Evolutionary conservation across 495 filamentous ascomycete genomes (phyloP), one percentile per base, ranked within the genome.

Genomic region (Penicillium canescens): DNA sequence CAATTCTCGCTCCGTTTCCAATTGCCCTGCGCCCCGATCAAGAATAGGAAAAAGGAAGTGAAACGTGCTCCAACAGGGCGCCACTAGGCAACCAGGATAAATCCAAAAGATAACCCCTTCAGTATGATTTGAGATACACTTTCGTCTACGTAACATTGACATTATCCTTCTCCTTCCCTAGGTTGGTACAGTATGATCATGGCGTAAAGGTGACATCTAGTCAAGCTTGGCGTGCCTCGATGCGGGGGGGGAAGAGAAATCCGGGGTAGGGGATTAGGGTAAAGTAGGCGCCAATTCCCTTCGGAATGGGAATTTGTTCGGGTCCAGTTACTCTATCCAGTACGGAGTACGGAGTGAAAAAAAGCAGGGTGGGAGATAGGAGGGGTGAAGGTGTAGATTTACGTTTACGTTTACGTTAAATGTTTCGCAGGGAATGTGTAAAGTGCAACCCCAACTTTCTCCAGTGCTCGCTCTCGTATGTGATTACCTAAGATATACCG

Each of bases 191-290:
- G 36, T 21, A 42, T 41, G 23, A 49, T 20, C 33, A n/a, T 39
- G 38, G 36, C 21, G n/a, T 39, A 24, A 49, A 38, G 55, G 62
- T 65, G 42, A 62, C 62, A 61, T 60, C 56, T 49, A 3, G 43
- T 47, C 41, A 24, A 44, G 46, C 60, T 63, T 63, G 57, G 61
- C 57, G 55, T 41, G 44, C 46, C 59, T 61, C 39, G 37, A 53
- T 57, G 63, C 54, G 60, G 56, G 60, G 60, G 63, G 31, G 36
- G 34, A 50, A 18, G 42, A n/a, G 14, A 26, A 63, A 63, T 66
- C 63, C 55, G 63, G 63, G 63, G 63, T 55, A 65, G 54, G 42
- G 5, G 7, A 31, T 7, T 8, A 31, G 9, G 28, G 28, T 31
- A 31, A 31, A 31, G 18, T 18, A 18, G 18, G 18, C 18, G 18